phyloP scores from a whole-genome alignment of 1,284 basidiomycete species.

The Papiliotrema terrestris region DNA sequence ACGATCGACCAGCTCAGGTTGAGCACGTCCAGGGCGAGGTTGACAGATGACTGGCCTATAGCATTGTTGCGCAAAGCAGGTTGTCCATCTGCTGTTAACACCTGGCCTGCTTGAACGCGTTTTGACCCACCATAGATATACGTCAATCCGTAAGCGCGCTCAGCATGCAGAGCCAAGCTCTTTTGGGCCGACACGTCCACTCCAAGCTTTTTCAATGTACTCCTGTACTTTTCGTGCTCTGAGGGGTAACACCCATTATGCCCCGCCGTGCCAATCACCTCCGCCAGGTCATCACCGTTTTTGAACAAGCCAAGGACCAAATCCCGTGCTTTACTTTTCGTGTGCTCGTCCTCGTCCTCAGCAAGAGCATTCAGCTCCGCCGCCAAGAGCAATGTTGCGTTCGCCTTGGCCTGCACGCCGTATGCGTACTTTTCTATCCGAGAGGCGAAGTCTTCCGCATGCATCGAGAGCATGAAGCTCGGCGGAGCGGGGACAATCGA shows the following conservation, averaged over 20 bases:
- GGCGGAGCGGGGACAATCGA: constrained; percentile 35
- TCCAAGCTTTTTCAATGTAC: constrained; percentile 23
- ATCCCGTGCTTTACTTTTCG: constrained; percentile 30
- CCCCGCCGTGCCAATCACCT: constrained; percentile 23
- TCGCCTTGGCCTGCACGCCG: constrained; percentile 50
- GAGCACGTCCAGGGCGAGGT: constrained; percentile 46
- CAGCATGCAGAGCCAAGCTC: constrained; percentile 59
- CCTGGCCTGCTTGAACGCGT: background rate
- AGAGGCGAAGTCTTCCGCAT: constrained; percentile 36
- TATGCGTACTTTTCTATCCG: constrained; percentile 59
- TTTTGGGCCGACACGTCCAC: constrained; percentile 53
- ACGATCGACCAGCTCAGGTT: constrained; percentile 68
- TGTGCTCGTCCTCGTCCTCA: constrained; percentile 19
- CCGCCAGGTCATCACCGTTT: constrained; percentile 39
- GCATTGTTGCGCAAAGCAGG: constrained; percentile 35
- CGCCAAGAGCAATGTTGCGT: constrained; percentile 33
- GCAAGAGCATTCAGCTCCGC: constrained; percentile 30
- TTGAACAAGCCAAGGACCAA: constrained; percentile 39
- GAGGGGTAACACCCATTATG: constrained; percentile 36
- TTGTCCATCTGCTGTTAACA: constrained; percentile 20
- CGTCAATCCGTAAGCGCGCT: constrained; percentile 73
- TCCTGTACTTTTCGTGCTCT: constrained; percentile 32
- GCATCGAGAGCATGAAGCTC: constrained; percentile 31
- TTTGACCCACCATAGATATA: constrained; percentile 60
- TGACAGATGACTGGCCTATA: constrained; percentile 46